Evolutionary conservation across 2,329 filamentous ascomycete genomes (phyloP), one percentile per base, ranked within the genome.

Genomic region (Lasiodiplodia gonubiensis): DNA sequence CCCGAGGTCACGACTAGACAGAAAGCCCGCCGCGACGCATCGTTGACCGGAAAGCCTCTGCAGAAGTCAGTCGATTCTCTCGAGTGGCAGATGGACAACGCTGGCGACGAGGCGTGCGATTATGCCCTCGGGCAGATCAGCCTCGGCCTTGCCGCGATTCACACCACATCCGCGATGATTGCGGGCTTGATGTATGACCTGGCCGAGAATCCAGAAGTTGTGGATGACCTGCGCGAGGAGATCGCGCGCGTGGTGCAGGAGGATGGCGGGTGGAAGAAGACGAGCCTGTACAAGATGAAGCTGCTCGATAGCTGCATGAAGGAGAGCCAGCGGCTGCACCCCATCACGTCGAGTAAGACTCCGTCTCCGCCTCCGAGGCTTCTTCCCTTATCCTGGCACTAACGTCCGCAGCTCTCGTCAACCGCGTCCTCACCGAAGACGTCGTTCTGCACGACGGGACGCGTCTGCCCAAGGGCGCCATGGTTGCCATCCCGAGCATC

Each of bases 1-100:
- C 76, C 78, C 0, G 75, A 77, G 53, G 73, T 81, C 25, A 49
- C 72, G 1, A 70, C 73, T 23, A 73, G 80, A 57, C 33, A 30
- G 3, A 53, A 35, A 11, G 33, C n/a, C 14, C 16, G 16, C 8
- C 51, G 72, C 70, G 14, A 33, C 63, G 35, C 57, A 64, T 60
- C 69, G 70, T 49, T 70, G 69, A 11, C 66, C 68, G 37, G 70
- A 64, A 21, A 69, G 68, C 1, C 60, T 63, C 3, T 71, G 71
- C 67, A 69, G 69, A 30, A 67, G 69, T 48, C 74, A 74, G 66
- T 61, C 70, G 2, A 72, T 75, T 37, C 70, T 68, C 2, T 77
- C 72, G 51, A 16, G 14, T 64, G 61, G 72, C 71, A 25, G n/a
- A 57, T 74, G 70, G 61, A 72, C 11, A 71, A 74, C 27, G 53